These are phyloP conservation scores for Leavenworthia alabamica DNA, from an alignment of 345 rosid species.

Conservation along the genomic window DNA sequence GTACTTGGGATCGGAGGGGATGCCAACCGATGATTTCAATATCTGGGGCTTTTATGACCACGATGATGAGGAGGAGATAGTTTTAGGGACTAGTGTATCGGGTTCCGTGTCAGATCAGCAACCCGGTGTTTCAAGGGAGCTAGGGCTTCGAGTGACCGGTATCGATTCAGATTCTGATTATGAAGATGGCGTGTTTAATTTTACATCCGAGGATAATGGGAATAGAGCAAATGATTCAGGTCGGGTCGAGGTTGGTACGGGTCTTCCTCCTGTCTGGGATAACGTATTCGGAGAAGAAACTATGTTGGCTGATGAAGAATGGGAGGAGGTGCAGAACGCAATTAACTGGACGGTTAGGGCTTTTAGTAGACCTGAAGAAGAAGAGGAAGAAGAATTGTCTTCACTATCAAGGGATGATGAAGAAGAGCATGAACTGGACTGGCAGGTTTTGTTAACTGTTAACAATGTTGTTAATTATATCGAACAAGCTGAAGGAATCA, in stretches of 20 bases:
- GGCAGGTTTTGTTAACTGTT: slow-evolving; percentile 43
- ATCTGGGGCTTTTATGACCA: slow-evolving; percentile 27
- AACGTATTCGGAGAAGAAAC: slow-evolving; percentile 25
- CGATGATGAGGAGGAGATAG: slow-evolving; percentile 24
- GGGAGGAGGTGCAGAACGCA: slow-evolving; percentile 39
- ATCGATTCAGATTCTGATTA: slow-evolving; percentile 46
- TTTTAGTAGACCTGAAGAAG: slow-evolving; percentile 22
- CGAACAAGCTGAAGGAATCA: slow-evolving; percentile 32
- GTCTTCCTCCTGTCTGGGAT: slow-evolving; percentile 25
- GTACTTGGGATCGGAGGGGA: slow-evolving; percentile 14
- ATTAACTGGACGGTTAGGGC: slow-evolving; percentile 19
- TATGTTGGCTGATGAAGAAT: slow-evolving; percentile 29
- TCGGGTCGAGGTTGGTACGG: slow-evolving; percentile 28
- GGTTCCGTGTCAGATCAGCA: slow-evolving; percentile 19
- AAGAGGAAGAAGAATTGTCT: slow-evolving; percentile 21
- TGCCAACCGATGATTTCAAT: slow-evolving; percentile 20
- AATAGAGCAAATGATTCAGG: slow-evolving; percentile 12
- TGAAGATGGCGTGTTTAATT: slow-evolving; percentile 33
- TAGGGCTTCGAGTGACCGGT: slow-evolving; percentile 43
- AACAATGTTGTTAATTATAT: slow-evolving; percentile 33
- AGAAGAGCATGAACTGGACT: slow-evolving; percentile 32
- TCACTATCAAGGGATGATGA: slow-evolving; percentile 27
- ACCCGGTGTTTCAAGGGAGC: slow-evolving; percentile 1
- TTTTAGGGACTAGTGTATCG: slow-evolving; percentile 3
- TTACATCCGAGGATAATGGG: slow-evolving; percentile 9